These are phyloP conservation scores for Penicillium robsamsonii DNA, from an alignment of 495 filamentous ascomycete species.

Conservation along the genomic window DNA sequence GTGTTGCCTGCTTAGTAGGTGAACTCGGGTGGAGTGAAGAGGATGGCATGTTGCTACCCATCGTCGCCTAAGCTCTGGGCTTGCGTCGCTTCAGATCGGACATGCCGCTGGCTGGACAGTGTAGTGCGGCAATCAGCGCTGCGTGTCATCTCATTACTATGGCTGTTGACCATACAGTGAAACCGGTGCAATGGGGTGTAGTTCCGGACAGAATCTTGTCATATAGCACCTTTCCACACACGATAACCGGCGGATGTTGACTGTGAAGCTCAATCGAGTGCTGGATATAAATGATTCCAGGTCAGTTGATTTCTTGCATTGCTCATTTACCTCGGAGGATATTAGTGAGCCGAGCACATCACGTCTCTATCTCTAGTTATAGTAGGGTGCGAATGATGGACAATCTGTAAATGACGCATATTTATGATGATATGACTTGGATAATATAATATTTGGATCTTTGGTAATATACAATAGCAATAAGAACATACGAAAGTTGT, in stretches of 20 bases:
- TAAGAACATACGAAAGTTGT: neutral
- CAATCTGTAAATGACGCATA: too few species aligned
- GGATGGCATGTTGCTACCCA: too few species aligned
- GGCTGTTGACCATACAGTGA: neutral
- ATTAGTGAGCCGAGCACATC: neutral
- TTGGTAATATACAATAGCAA: neutral
- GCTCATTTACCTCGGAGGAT: neutral
- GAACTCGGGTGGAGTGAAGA: too few species aligned
- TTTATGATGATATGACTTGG: neutral
- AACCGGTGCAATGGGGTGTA: neutral
- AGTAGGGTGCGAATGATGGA: neutral
- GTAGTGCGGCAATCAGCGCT: constrained; percentile 48
- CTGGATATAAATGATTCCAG: neutral
- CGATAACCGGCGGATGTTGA: neutral
- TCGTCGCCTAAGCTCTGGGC: constrained; percentile 10
- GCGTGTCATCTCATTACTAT: constrained; percentile 39
- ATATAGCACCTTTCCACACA: neutral
- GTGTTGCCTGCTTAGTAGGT: too few species aligned
- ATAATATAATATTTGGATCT: neutral
- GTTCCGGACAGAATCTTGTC: neutral
- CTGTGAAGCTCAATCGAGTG: neutral
- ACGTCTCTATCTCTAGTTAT: neutral
- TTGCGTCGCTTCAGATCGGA: constrained; percentile 27
- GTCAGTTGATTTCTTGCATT: neutral
- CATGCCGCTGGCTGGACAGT: constrained; percentile 43